phyloP scores from a whole-genome alignment of 352 stramenopile genomes.

The Globisporangium cylindrosporum region DNA sequence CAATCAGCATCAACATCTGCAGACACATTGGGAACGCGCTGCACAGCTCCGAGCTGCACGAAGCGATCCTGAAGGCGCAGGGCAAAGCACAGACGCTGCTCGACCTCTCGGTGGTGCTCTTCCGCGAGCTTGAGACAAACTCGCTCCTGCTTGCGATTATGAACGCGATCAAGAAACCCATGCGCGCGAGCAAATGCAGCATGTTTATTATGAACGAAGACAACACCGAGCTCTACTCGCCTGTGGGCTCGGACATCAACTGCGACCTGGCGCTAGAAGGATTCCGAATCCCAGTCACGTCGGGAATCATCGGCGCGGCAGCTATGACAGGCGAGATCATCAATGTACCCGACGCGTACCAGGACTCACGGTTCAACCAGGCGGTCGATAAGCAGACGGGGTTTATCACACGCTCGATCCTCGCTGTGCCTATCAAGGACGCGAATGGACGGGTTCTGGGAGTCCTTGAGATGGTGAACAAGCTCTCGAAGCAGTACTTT shows the following conservation, averaged over 20 bases:
- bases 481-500: conserved; percentile 66
- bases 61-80: conserved; percentile 52
- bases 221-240: conserved; percentile 53
- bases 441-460: conserved; percentile 57
- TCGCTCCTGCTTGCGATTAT: conserved; percentile 53
- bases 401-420: conserved; percentile 67
- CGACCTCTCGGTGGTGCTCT: conserved; percentile 61
- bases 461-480: conserved; percentile 68
- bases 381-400: conserved; percentile 57
- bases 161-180: conserved; percentile 49
- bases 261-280: conserved; percentile 39
- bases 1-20: conserved; percentile 51
- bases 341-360: conserved; percentile 75
- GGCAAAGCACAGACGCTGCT: conserved; percentile 65
- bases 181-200: conserved; percentile 52
- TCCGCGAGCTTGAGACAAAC: conserved; percentile 61
- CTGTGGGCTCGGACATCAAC: conserved; percentile 39
- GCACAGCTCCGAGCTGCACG: conserved; percentile 55
- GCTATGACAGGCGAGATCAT: conserved; percentile 65
- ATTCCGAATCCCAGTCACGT: conserved; percentile 51
- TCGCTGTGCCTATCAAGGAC: conserved; percentile 83
- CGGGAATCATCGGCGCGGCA: conserved; percentile 55
- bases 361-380: conserved; percentile 62
- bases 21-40: conserved; percentile 52
- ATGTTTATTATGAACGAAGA: conserved; percentile 67